These are phyloP conservation scores for Malassezia pachydermatis DNA, from an alignment of 1,284 basidiomycete species.

Conservation along the genomic window DNA sequence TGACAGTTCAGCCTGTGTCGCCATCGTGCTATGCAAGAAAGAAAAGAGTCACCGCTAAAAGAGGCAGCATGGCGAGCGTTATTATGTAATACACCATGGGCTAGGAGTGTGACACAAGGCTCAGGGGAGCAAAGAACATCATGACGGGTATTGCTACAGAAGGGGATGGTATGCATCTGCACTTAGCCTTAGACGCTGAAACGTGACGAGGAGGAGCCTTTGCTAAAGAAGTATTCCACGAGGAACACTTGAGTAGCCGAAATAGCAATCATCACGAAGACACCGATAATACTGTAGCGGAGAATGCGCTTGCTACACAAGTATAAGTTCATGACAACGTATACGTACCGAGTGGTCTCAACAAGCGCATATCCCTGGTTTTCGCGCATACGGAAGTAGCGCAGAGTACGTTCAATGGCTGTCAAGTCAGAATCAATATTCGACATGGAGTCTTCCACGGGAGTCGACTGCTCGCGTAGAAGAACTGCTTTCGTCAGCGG, in stretches of 20 bases:
- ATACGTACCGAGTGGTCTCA: constrained; percentile 27
- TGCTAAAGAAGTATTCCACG: constrained; percentile 38
- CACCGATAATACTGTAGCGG: constrained; percentile 40
- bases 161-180: not conserved
- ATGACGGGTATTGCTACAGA: not conserved
- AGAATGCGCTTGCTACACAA: constrained; percentile 34
- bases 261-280: constrained; percentile 34
- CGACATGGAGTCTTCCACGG: constrained; percentile 37
- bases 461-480: constrained; percentile 39
- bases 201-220: constrained; percentile 22
- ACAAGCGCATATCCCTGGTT: constrained; percentile 43
- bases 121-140: not conserved
- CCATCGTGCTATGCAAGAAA: not conserved
- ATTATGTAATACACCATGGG: no score
- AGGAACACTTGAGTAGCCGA: constrained; percentile 39
- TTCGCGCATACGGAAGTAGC: constrained; percentile 44
- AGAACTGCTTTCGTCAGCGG: constrained; percentile 31
- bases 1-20: constrained; percentile 14
- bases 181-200: constrained; percentile 33
- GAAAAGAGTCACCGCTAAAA: not conserved
- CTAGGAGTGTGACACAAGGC: no score
- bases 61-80: no score
- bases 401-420: constrained; percentile 33
- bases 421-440: constrained; percentile 30
- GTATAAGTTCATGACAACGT: not conserved